Conservation (phyloP, 192 early-diverging fungal species). For the Piromyces sp. region DNA sequence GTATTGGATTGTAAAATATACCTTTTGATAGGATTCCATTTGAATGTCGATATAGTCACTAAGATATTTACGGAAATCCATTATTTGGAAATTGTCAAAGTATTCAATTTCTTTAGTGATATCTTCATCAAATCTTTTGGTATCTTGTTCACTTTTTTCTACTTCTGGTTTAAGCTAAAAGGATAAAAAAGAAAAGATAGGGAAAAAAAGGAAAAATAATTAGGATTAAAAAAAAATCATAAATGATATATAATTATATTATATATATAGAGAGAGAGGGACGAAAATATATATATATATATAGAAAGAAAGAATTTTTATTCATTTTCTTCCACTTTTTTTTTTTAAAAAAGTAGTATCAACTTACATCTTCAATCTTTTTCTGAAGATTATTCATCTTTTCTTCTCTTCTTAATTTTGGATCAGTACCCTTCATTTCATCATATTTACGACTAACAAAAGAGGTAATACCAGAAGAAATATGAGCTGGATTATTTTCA, state of each 20-base stretch:
- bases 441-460: conserved; percentile 76
- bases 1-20: too few species aligned
- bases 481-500: conserved; percentile 30
- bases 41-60: conserved; percentile 59
- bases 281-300: neutral
- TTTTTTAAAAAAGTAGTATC: neutral
- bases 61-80: conserved; percentile 62
- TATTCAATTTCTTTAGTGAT: conserved; percentile 67
- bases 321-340: too few species aligned
- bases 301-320: neutral
- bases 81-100: conserved; percentile 60
- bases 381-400: conserved; percentile 54
- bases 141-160: conserved; percentile 49
- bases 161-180: conserved; percentile 67
- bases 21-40: conserved; percentile 67
- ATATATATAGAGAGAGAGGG: too few species aligned
- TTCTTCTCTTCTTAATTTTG: conserved; percentile 60
- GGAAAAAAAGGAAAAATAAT: too few species aligned
- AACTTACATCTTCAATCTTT: conserved; percentile 47
- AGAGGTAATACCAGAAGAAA: conserved; percentile 26
- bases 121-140: conserved; percentile 56
- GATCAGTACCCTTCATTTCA: conserved; percentile 73
- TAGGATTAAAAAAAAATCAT: too few species aligned
- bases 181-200: too few species aligned
- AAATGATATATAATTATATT: too few species aligned